Evolutionary conservation across 2,329 filamentous ascomycete species (phyloP).

Genomic region (Botrytis byssoidea): DNA sequence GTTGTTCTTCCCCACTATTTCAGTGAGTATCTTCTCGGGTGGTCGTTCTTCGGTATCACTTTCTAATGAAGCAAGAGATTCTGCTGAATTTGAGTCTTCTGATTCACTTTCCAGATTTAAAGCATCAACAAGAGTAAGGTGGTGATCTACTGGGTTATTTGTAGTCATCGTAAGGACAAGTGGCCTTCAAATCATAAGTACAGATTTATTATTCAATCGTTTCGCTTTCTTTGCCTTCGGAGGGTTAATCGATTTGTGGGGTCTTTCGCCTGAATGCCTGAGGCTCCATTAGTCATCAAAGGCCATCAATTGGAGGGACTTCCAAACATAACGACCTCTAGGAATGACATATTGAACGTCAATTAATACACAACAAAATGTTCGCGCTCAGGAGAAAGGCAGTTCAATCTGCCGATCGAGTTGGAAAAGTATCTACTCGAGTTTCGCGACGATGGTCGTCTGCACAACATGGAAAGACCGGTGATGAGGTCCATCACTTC

Average conservation of each 20-base stretch:
- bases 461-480: conserved; percentile 29
- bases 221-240: neutral
- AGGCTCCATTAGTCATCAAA: conserved; percentile 4
- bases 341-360: conserved; percentile 15
- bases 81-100: conserved; percentile 30
- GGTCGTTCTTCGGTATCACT: conserved; percentile 37
- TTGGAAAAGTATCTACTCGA: conserved; percentile 27
- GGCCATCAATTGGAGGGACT: neutral
- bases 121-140: conserved; percentile 21
- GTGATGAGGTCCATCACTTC: conserved; percentile 29
- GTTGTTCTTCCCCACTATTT: conserved; percentile 31
- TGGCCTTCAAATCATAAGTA: conserved; percentile 25
- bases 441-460: conserved; percentile 31
- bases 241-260: neutral
- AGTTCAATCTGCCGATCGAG: conserved; percentile 33
- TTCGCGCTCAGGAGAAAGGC: conserved; percentile 38
- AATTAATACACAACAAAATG: conserved; percentile 39
- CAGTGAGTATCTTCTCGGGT: conserved; percentile 37
- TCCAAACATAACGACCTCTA: neutral
- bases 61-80: conserved; percentile 38
- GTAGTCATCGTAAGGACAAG: conserved; percentile 37
- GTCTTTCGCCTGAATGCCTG: neutral
- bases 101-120: conserved; percentile 30
- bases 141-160: conserved; percentile 17
- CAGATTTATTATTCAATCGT: neutral